Base-by-base conservation (phyloP, 2,329 filamentous ascomycete species). In the Xylariales sp. region DNA sequence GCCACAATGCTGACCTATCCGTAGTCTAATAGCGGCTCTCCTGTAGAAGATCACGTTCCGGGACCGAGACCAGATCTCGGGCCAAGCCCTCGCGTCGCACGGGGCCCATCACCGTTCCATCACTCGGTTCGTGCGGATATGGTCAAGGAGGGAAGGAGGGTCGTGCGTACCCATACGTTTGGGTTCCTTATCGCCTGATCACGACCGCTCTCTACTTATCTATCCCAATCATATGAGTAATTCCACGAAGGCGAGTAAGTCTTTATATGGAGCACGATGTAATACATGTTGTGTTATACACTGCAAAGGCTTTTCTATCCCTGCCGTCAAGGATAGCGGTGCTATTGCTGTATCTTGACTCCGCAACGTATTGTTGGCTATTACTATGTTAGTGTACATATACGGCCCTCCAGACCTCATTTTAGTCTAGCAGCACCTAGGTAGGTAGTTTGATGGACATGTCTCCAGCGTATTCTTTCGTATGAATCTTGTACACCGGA, bases 61-160 rank as follows among this genome's bases (percentile, higher is more conserved):
- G 61, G 56, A 57, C 65, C 62, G 61, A 67, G 45, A 50, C 61
- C 50, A 68, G 61, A 68, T 57, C 54, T 64, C 45, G 56, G 65
- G 61, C 16, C 39, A 56, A 48, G 28, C 45, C 43, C 30, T 59
- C 23, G 49, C 34, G 65, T 64, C 39, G 16, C 61, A 67, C 34
- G 2, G 30, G 41, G 18, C 39, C 23, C 39, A 10, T 52, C 34
- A 41, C 32, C n/a, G 8, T 53, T 57, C 28, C 23, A 30, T 45
- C 39, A 23, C 16, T 36, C 16, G 43, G 34, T 50, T 28, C 12
- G 8, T 18, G 23, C 28, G 48, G 58, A 36, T 43, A 55, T 55
- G 30, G 46, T 64, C 54, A 10, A 48, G 54, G 59, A 67, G 48
- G 54, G 54, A 66, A 62, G 58, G 59, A 32, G 53, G 36, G 14